A percentile compares a stretch with the other conserved stretches of the same genome.
phyloP scores from a whole-genome alignment of 441 rosid genomes.

The Metrosideros polymorpha region DNA sequence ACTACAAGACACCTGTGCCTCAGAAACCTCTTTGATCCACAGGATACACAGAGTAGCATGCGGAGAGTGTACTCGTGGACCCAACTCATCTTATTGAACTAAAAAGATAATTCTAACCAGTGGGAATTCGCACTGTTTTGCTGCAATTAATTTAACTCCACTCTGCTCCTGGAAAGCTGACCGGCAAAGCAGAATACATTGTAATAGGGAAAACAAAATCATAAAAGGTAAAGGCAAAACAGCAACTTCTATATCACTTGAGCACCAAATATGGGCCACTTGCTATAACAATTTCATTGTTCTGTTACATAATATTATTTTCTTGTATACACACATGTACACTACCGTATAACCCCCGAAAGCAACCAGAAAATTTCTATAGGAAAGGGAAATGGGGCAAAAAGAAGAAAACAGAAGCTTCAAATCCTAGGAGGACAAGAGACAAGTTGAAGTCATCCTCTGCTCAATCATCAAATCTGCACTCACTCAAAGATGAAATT shows the following conservation, averaged over 20 bases:
- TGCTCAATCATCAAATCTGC: background rate
- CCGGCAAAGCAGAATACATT: background rate
- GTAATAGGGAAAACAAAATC: background rate
- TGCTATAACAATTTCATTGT: background rate
- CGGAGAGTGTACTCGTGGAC: background rate
- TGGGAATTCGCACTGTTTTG: background rate
- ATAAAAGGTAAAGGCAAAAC: background rate
- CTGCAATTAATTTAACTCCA: background rate
- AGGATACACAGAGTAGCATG: background rate
- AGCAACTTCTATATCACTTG: background rate
- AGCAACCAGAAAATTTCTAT: background rate
- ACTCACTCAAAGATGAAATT: background rate
- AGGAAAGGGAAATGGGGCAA: background rate
- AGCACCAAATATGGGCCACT: background rate
- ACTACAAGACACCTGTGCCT: background rate
- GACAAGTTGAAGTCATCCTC: background rate
- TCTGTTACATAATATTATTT: background rate
- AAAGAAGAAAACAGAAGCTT: background rate
- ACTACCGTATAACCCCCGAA: background rate
- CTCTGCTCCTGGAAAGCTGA: background rate
- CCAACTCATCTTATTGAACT: background rate
- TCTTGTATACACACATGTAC: background rate
- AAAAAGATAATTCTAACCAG: background rate
- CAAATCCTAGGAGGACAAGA: background rate
- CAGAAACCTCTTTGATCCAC: background rate